Evolutionary conservation across 164 flowering plant genomes (phyloP), one percentile per base, ranked within the genome.

Genomic region (Nelumbo lutea): DNA sequence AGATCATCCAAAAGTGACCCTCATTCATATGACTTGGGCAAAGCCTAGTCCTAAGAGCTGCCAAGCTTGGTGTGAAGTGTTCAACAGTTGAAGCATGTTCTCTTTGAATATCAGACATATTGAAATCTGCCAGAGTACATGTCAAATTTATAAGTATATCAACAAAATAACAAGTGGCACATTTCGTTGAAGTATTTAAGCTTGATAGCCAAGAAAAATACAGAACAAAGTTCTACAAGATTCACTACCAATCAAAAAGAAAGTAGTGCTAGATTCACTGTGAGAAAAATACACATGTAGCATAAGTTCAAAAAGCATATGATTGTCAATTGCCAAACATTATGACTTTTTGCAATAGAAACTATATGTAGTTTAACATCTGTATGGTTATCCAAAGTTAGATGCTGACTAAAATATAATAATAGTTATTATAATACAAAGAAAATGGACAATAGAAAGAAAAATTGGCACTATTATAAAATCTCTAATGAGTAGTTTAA

Each of bases 1-100:
- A 89, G 63, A 87, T 79, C 81, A 82, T 79, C 95, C 95, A 89
- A 76, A 89, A 89, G 60, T 66, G 72, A 38, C 68, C 79, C 52
- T 81, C 83, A 39, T 77, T 79, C 80, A 86, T 76, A 68, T 69
- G 52, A 74, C 60, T 71, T 39, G 76, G 71, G 72, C 78, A 61
- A 59, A 82, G 80, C 53, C 70, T 68, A 59, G 44, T 59, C 72
- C 78, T 85, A 67, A 89, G 79, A 66, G 74, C 74, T 27, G 67
- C 71, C 46, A 89, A 63, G 57, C 79, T 79, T 65, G 95, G 91
- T 62, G 67, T 77, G 78, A 87, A 68, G 5, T 56, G 70, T 75
- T 82, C 87, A 71, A 89, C 73, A 64, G 72, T 47, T 42, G 73
- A 76, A n/a, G 83, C 80, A 79, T 89, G 95, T 66, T 79, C 83